Base-by-base conservation (phyloP, 2,329 filamentous ascomycete species). In the Hypoxylon sp. region DNA sequence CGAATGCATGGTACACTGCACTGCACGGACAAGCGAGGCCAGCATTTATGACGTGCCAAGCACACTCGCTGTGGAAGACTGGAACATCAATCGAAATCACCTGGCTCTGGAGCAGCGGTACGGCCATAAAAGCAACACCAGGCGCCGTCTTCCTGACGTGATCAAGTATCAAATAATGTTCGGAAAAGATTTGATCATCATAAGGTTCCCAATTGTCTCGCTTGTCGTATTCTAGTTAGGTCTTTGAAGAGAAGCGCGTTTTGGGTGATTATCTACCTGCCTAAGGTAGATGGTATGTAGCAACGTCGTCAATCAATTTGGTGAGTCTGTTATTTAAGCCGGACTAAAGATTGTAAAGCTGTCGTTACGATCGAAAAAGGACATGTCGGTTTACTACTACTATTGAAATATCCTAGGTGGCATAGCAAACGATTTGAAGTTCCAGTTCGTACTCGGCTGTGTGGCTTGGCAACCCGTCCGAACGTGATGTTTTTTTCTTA, bases 41-140 rank as follows among this genome's bases (percentile, higher is more conserved):
- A 59, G 56, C 24, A 19, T 17, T 48, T 53, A 59, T 61, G 65
- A 60, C 59, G 50, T 59, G 56, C 64, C 58, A 60, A 61, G 61
- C 48, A 65, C 56, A 44, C 26, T 49, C 60, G 43, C 59, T 24
- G 56, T 49, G 17, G 17, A 48, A 56, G n/a, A 51, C 22, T 57
- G 53, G 64, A 56, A 62, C 43, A 39, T 48, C 13, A 58, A 64
- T 59, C 43, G 62, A 56, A 67, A 48, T 56, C 46, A 30, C 24
- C 58, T 58, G 26, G 30, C 28, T 56, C 37, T 17, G 20, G 20
- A 37, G 20, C 13, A 30, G 39, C 13, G 59, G 13, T 19, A 54
- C 46, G 6, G 19, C 15, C 43, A 47, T 15, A 34, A 49, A 30
- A 46, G 39, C 32, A 60, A 20, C 34, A 47, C 13, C 11, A 48